Conservation (phyloP, 1,139 yeast genomes). For the Groenewaldozyma auringiensis region DNA sequence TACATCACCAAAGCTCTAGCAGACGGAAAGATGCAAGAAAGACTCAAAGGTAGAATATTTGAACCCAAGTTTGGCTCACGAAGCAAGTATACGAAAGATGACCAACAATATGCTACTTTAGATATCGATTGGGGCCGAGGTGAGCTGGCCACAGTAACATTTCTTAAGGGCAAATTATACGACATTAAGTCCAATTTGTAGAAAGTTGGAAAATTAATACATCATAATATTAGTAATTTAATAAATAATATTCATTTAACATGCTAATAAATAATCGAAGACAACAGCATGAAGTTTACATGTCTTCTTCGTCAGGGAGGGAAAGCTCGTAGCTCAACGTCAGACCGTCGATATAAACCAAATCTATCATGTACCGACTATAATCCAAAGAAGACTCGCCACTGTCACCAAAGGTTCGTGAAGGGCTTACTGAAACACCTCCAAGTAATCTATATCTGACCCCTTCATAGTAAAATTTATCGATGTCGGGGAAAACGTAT, state of each 20-base stretch:
- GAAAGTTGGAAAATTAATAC: neutral
- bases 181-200: neutral
- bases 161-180: neutral
- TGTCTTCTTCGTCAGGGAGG: constrained; percentile 1
- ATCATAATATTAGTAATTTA: neutral
- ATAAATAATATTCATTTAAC: neutral
- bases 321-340: constrained; percentile 16
- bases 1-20: constrained; percentile 21
- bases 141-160: constrained; percentile 21
- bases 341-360: constrained; percentile 18
- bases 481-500: constrained; percentile 35
- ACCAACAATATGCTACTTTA: constrained; percentile 11
- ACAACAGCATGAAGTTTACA: neutral
- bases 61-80: constrained; percentile 16
- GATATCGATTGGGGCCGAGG: constrained; percentile 29
- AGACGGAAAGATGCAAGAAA: constrained; percentile 5
- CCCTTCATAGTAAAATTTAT: constrained; percentile 14
- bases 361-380: constrained; percentile 10
- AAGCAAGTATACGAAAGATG: constrained; percentile 16
- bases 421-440: constrained; percentile 18
- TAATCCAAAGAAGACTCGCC: constrained; percentile 6
- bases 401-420: constrained; percentile 10
- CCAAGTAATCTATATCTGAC: constrained; percentile 15
- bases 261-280: neutral
- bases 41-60: constrained; percentile 18